These are phyloP conservation scores for Dissoconium aciculare DNA, from an alignment of 2,329 filamentous ascomycete genomes.

Conservation along the genomic window DNA sequence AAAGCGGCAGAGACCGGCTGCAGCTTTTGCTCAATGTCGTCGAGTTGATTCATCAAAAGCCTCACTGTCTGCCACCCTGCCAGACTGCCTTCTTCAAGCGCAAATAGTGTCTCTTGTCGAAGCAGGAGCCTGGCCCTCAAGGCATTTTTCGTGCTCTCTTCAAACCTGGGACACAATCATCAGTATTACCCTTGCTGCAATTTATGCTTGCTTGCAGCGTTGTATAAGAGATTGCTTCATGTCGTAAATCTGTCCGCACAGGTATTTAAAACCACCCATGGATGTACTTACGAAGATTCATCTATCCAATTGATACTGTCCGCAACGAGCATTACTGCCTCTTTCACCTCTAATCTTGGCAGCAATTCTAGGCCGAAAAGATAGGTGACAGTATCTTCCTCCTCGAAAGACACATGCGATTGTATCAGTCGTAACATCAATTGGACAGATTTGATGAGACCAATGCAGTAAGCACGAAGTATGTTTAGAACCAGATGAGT, in stretches of 20 bases:
- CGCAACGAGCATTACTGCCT: slow-evolving; percentile 41
- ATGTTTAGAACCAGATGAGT: slow-evolving; percentile 44
- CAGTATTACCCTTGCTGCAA: no score
- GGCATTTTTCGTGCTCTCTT: slow-evolving; percentile 14
- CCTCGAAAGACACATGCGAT: slow-evolving; percentile 85
- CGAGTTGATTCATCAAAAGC: slow-evolving; percentile 30
- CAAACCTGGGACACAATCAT: no score
- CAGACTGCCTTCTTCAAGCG: slow-evolving; percentile 27
- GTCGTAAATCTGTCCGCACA: no score
- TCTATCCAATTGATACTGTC: slow-evolving; percentile 40
- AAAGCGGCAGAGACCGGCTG: slow-evolving; percentile 62
- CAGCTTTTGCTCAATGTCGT: slow-evolving; percentile 46
- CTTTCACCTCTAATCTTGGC: slow-evolving; percentile 42
- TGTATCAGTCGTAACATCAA: slow-evolving; percentile 64
- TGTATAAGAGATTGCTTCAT: slow-evolving; percentile 2
- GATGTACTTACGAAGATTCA: no score
- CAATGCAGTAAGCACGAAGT: slow-evolving; percentile 73
- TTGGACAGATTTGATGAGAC: slow-evolving; percentile 67
- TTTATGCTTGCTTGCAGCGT: no score
- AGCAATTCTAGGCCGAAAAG: slow-evolving; percentile 72
- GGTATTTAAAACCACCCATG: no score
- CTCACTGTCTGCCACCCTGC: slow-evolving; percentile 20
- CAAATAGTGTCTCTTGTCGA: slow-evolving; percentile 46
- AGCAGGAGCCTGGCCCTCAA: slow-evolving; percentile 44
- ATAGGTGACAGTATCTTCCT: slow-evolving; percentile 93